phyloP scores from a whole-genome alignment of 768 basidiomycete genomes.

The Trametopsis cervina region DNA sequence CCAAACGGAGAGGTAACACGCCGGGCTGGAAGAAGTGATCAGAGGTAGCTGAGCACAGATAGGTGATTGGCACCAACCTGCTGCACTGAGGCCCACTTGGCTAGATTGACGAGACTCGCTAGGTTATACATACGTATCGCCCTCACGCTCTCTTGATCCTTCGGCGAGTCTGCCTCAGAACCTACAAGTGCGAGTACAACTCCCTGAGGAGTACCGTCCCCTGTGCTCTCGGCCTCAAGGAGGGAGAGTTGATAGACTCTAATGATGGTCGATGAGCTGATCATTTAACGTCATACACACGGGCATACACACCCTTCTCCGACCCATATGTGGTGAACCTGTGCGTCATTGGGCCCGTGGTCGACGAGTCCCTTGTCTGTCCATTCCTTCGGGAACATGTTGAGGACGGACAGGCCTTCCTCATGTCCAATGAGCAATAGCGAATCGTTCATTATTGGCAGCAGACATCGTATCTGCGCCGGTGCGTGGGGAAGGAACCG shows the following conservation, averaged over 20 bases:
- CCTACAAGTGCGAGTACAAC: constrained; percentile 75
- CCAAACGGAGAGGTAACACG: constrained; percentile 51
- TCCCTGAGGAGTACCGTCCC: constrained; percentile 56
- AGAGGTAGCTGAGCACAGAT: not conserved
- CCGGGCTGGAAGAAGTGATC: constrained; percentile 31
- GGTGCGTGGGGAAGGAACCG: constrained; percentile 79
- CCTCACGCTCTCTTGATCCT: constrained; percentile 49
- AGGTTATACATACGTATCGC: constrained; percentile 80
- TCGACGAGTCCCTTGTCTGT: constrained; percentile 30
- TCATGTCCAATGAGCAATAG: constrained; percentile 76
- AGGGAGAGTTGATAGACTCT: constrained; percentile 77
- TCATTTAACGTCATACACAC: not conserved
- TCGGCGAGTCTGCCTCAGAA: constrained; percentile 45
- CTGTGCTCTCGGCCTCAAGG: constrained; percentile 55
- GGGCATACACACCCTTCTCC: constrained; percentile 59
- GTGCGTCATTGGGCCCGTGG: constrained; percentile 68
- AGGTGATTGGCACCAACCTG: constrained; percentile 36
- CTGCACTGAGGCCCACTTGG: constrained; percentile 64
- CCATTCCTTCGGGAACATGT: constrained; percentile 77
- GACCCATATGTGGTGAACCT: constrained; percentile 59
- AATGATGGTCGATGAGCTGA: not conserved
- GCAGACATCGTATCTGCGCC: constrained; percentile 64
- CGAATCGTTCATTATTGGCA: constrained; percentile 60
- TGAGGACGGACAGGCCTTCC: constrained; percentile 72
- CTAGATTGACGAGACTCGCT: constrained; percentile 64